Evolutionary conservation across 768 basidiomycete genomes (phyloP).

Genomic region (Mycena amicta): DNA sequence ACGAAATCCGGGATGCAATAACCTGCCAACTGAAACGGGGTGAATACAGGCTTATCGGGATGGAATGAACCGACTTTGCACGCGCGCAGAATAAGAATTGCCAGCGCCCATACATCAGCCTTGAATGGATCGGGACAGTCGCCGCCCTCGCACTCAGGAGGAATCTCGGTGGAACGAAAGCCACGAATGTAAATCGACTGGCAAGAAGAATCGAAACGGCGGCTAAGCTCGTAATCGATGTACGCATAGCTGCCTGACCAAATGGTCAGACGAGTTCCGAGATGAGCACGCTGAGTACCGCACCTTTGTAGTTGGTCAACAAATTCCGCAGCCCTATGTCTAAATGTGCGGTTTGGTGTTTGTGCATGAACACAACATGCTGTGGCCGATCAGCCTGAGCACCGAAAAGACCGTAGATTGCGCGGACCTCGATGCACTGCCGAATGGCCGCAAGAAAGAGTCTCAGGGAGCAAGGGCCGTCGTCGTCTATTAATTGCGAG

Average conservation of each 20-base stretch:
- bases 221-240: conserved; percentile 75
- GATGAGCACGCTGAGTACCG: neutral
- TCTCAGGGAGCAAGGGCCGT: conserved; percentile 51
- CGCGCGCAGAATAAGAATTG: conserved; percentile 61
- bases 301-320: conserved; percentile 61
- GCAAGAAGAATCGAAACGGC: conserved; percentile 47
- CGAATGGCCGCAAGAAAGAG: conserved; percentile 59
- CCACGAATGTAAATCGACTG: conserved; percentile 41
- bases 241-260: conserved; percentile 53
- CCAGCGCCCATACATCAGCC: conserved; percentile 75
- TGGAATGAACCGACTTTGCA: conserved; percentile 54
- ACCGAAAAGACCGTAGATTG: neutral
- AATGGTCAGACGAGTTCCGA: neutral
- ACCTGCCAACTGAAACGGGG: conserved; percentile 49
- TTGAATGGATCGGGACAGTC: conserved; percentile 62
- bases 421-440: conserved; percentile 73
- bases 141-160: conserved; percentile 66
- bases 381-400: conserved; percentile 29
- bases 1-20: conserved; percentile 62
- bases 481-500: conserved; percentile 54
- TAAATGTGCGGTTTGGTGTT: conserved; percentile 64
- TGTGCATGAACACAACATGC: conserved; percentile 76
- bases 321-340: conserved; percentile 75
- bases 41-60: conserved; percentile 2
- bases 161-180: conserved; percentile 64